Conservation (phyloP, 2,329 filamentous ascomycete genomes). For the Paecilomyces sp. region DNA sequence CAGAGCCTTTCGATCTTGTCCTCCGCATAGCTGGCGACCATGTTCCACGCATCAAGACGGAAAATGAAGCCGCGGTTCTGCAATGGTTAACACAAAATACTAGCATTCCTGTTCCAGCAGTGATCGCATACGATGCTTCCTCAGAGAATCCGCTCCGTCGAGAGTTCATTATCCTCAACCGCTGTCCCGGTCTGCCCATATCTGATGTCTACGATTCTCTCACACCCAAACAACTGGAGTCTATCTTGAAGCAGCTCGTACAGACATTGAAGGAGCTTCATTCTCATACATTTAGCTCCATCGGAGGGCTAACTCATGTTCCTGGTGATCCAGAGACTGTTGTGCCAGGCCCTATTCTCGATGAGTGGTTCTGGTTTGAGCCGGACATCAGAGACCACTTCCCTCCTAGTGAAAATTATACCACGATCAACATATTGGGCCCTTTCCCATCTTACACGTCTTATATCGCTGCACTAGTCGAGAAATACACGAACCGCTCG, state of each 20-base stretch:
- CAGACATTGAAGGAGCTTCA: constrained; percentile 25
- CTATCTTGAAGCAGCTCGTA: constrained; percentile 22
- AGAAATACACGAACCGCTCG: constrained; percentile 19
- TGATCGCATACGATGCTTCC: constrained; percentile 20
- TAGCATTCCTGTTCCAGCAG: constrained; percentile 24
- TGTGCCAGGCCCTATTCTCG: constrained; percentile 19
- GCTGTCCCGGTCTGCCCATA: constrained; percentile 18
- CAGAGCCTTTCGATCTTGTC: constrained; percentile 10
- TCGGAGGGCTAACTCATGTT: constrained; percentile 20
- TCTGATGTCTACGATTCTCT: constrained; percentile 20
- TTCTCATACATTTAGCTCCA: constrained; percentile 12
- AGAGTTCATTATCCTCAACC: constrained; percentile 27
- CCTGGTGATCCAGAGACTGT: constrained; percentile 1
- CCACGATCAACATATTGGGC: constrained; percentile 1
- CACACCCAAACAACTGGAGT: constrained; percentile 6
- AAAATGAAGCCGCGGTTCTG: constrained; percentile 31
- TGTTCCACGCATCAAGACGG: constrained; percentile 28
- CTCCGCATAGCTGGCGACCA: constrained; percentile 31
- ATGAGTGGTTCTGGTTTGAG: constrained; percentile 31
- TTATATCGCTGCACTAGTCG: constrained; percentile 15
- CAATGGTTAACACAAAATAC: constrained; percentile 26
- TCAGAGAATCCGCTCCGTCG: constrained; percentile 21
- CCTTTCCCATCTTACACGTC: constrained; percentile 18
- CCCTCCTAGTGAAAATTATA: constrained; percentile 7
- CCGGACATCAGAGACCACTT: constrained; percentile 23